phyloP scores from a whole-genome alignment of 169 alveolate genomes.

The Nephromyces sp. region DNA sequence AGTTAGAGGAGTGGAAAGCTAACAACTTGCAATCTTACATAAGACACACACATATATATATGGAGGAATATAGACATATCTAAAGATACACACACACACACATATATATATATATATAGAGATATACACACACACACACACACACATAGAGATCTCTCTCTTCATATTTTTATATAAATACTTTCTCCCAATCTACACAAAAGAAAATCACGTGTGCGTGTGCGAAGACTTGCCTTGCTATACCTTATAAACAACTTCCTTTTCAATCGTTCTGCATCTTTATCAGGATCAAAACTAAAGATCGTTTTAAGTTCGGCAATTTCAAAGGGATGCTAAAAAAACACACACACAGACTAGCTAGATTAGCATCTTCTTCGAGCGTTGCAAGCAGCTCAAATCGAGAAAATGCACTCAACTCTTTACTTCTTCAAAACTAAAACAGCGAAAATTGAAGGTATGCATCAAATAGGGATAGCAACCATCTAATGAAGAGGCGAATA shows the following conservation, averaged over 20 bases:
- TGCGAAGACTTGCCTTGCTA: neutral
- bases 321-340: constrained; percentile 59
- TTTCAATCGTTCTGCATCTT: constrained; percentile 72
- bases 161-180: neutral
- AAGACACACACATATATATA: neutral
- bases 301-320: constrained; percentile 62
- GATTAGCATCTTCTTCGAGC: too few relatives aligned
- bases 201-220: too few relatives aligned
- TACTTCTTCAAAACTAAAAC: too few relatives aligned
- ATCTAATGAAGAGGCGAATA: too few relatives aligned
- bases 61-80: neutral
- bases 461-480: too few relatives aligned
- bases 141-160: neutral
- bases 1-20: neutral
- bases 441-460: too few relatives aligned
- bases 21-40: neutral
- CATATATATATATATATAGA: neutral
- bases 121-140: neutral
- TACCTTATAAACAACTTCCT: constrained; percentile 56
- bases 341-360: too few relatives aligned
- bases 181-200: neutral
- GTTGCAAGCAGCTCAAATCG: too few relatives aligned
- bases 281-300: constrained; percentile 70
- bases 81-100: neutral
- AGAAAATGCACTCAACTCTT: too few relatives aligned